Evolutionary conservation across 2,329 filamentous ascomycete genomes (phyloP), one percentile per base, ranked within the genome.

Genomic region (Sclerotinia spermophila): DNA sequence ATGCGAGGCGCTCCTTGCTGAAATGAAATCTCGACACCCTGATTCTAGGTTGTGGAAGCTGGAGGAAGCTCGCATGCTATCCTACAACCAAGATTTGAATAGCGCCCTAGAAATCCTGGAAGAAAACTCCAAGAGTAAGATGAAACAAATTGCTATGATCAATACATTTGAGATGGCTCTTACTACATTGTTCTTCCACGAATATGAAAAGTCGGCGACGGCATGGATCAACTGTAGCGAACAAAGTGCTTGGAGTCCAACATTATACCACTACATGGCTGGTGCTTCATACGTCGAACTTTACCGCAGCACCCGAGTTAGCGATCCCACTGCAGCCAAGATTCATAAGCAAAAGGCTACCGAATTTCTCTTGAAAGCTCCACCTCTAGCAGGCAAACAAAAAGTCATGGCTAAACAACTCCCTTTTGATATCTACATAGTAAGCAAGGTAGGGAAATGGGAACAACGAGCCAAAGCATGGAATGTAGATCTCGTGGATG

Each of bases 221-320:
- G 86, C 88, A 0, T 98, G 97, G 80, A 80, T 94, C 55, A 79
- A 86, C 74, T 94, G 92, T 74, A 83, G 92, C 17, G 89, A 92
- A 69, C 85, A 96, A 69, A 97, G 97, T 81, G 92, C 92, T 76
- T 98, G 96, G 96, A 94, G 91, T 70, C 93, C 94, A 67, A 89
- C 90, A 0, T 80, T 98, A 68, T 98, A 99, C 82, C 93, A 93
- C 79, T 98, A 94, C 81, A 91, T 97, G 74, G 91, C 92, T 2
- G 96, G 90, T 11, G 86, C 87, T 19, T 90, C 91, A 0, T 90
- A 96, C 75, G 81, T 98, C 1, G 93, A 96, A 77, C 84, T 93
- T 7, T 98, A 97, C 81, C 89, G 96, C 15, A 83, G 89, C 68
- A 79, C 84, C 59, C 84, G 85, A 67, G 77, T 80, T 5, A 78